Evolutionary conservation across 768 basidiomycete species (phyloP).

Genomic region (Termitomyces sp.): DNA sequence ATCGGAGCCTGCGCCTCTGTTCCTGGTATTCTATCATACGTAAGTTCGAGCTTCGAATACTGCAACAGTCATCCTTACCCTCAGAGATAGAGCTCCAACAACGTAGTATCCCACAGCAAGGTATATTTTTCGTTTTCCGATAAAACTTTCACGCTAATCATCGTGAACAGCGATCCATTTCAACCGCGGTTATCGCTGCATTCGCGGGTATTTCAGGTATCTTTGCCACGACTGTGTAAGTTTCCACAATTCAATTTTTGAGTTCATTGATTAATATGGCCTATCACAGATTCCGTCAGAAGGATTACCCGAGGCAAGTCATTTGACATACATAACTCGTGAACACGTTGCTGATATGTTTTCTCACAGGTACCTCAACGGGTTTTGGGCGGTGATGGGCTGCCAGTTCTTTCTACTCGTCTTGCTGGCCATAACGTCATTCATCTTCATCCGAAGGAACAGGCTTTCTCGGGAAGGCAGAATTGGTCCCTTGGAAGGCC

Average conservation of each 20-base stretch:
- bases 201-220: constrained; percentile 40
- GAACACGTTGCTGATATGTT: background rate
- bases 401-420: constrained; percentile 33
- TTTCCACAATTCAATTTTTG: background rate
- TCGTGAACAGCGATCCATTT: constrained; percentile 30
- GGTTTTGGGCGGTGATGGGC: constrained; percentile 35
- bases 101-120: constrained; percentile 35
- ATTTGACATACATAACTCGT: too few species aligned
- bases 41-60: constrained; percentile 18
- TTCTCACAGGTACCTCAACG: constrained; percentile 21
- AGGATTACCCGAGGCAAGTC: constrained; percentile 32
- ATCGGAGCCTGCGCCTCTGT: constrained; percentile 35
- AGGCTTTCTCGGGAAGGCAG: constrained; percentile 31
- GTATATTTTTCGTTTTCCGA: background rate
- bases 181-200: constrained; percentile 33
- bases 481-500: constrained; percentile 31
- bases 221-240: constrained; percentile 35
- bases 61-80: background rate
- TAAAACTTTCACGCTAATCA: background rate
- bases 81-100: constrained; percentile 31
- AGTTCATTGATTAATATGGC: background rate
- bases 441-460: constrained; percentile 30
- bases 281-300: constrained; percentile 24
- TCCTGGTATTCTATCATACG: constrained; percentile 38
- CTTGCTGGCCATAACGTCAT: constrained; percentile 27